Evolutionary conservation across 2,329 filamentous ascomycete species (phyloP).

Genomic region (Aspergillus sp.): DNA sequence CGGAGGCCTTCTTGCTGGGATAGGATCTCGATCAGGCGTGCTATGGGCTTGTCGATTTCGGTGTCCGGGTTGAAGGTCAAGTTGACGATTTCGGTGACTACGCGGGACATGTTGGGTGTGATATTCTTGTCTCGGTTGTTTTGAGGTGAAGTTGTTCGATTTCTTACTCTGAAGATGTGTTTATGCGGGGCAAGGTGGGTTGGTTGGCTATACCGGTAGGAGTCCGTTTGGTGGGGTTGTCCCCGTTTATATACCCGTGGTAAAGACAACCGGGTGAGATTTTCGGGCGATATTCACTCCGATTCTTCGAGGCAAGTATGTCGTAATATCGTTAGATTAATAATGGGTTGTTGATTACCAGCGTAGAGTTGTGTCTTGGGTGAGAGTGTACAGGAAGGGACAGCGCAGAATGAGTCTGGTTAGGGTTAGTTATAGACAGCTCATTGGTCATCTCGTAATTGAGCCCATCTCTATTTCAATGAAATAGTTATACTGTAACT

Average conservation of each 20-base stretch:
- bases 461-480: too few species aligned
- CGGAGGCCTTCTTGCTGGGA: background rate
- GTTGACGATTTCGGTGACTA: slow-evolving; percentile 1
- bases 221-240: too few species aligned
- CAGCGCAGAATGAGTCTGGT: background rate
- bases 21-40: background rate
- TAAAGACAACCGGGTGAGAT: too few species aligned
- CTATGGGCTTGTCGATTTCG: background rate
- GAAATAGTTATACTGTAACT: too few species aligned
- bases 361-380: too few species aligned
- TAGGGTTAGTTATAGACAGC: background rate
- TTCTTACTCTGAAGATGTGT: background rate
- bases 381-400: background rate
- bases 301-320: too few species aligned
- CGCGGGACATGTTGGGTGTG: background rate
- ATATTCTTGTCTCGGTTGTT: background rate
- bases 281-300: too few species aligned
- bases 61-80: background rate
- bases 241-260: too few species aligned
- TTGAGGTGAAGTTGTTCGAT: background rate
- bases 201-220: too few species aligned
- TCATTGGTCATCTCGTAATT: too few species aligned
- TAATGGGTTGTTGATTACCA: too few species aligned
- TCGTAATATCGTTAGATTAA: too few species aligned
- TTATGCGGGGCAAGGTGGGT: background rate